Base-by-base conservation (phyloP, 805 yeast genomes). In the Candida adriatica region DNA sequence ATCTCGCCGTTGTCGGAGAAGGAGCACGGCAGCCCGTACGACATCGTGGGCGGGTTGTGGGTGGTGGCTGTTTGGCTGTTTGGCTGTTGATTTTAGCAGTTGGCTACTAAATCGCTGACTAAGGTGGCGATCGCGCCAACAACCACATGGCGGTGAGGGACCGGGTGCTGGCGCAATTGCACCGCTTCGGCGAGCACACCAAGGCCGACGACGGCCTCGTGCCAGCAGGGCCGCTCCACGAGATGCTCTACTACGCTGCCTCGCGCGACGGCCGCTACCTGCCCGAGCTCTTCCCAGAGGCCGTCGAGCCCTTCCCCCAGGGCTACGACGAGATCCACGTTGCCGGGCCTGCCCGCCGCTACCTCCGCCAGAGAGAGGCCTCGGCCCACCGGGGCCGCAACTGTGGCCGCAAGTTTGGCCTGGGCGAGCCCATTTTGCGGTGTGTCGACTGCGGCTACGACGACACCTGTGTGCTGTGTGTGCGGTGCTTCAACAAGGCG, bases 401-500 rank as follows among this genome's bases (percentile, higher is more conserved):
- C 13, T 83, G 94, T 60, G 80, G 87, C 4, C 63, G 76, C 33
- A 64, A 72, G 21, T 75, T 83, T 42, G 66, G 64, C 24, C 46
- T 54, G 4, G 80, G 80, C 16, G 83, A 79, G 38, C 75, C 79
- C 1, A 78, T 80, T 14, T 83, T 79, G 50, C 62, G 85, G 34
- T 83, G 94, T 49, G 63, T 63, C 20, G 84, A 81, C 36, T 83
- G 94, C 62, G 85, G 83, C 0, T 71, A 68, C 38, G 94, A 83
- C 55, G 75, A 74, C 7, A 79, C 88, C 0, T 83, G 94, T 62
- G 87, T 84, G 20, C 51, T 83, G 17, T 83, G 94, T 56, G 71
- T 68, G 9, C 59, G 74, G 43, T 83, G 94, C 52, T 83, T 80
- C 58, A 78, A 79, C 51, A 67, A 70, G 33, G 68, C 68, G 5